Conservation (phyloP, 192 early-diverging fungal species). For the Backusella morwellensis region DNA sequence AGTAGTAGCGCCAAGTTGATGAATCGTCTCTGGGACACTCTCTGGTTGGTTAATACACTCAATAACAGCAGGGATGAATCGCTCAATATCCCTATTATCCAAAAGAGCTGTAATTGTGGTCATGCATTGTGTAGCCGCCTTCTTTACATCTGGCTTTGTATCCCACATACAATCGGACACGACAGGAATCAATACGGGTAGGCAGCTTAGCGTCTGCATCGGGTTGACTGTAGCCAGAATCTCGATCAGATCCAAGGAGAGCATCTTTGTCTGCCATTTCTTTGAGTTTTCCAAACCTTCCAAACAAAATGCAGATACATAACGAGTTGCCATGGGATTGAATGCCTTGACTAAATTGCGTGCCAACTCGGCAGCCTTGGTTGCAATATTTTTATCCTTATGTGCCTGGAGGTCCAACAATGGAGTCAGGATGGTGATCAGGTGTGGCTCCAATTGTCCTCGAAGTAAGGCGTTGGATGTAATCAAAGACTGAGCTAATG, state of each 20-base stretch:
- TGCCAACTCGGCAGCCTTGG: slow-evolving; percentile 40
- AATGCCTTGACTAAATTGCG: slow-evolving; percentile 34
- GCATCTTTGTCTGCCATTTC: slow-evolving; percentile 75
- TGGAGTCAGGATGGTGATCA: slow-evolving; percentile 61
- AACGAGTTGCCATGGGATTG: slow-evolving; percentile 44
- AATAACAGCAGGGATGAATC: slow-evolving; percentile 72
- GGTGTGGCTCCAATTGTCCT: slow-evolving; percentile 65
- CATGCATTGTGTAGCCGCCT: slow-evolving; percentile 64
- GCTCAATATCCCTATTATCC: slow-evolving; percentile 77
- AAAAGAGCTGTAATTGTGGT: slow-evolving; percentile 63
- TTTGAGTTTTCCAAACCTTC: slow-evolving; percentile 69
- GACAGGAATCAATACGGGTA: slow-evolving; percentile 65
- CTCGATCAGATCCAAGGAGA: slow-evolving; percentile 45
- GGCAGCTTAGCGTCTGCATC: slow-evolving; percentile 41
- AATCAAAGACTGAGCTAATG: background rate
- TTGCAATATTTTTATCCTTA: slow-evolving; percentile 43
- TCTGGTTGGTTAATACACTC: slow-evolving; percentile 75
- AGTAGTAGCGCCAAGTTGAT: slow-evolving; percentile 76
- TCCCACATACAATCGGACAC: slow-evolving; percentile 80
- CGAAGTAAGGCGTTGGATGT: slow-evolving; percentile 53
- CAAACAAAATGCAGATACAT: slow-evolving; percentile 59
- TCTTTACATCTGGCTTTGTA: slow-evolving; percentile 71
- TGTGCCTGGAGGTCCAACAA: slow-evolving; percentile 60
- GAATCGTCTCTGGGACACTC: slow-evolving; percentile 74
- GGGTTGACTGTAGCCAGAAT: slow-evolving; percentile 44